These are phyloP conservation scores for Psilocybe azurescens DNA, from an alignment of 768 basidiomycete species.

Conservation along the genomic window DNA sequence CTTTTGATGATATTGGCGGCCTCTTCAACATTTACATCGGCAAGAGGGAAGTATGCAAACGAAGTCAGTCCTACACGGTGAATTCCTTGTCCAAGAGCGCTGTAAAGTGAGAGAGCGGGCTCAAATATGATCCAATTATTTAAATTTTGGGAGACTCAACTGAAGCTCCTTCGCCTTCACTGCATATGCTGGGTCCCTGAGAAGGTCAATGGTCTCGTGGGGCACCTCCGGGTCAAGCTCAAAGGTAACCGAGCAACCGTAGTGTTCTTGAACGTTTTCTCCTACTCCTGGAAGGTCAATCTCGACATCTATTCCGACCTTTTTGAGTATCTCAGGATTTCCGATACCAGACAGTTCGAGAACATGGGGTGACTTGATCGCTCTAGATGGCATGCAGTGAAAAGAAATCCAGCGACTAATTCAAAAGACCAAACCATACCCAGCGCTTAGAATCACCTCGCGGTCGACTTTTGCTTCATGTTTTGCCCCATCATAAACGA, in stretches of 20 bases:
- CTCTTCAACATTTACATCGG: conserved; percentile 1
- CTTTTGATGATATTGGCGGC: conserved; percentile 22
- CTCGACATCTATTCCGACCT: conserved; percentile 47
- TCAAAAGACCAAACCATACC: neutral
- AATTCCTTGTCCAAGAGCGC: conserved; percentile 30
- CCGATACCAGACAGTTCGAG: conserved; percentile 63
- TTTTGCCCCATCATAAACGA: neutral
- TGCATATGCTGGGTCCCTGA: conserved; percentile 44
- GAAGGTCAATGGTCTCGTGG: conserved; percentile 45
- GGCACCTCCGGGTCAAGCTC: conserved; percentile 14
- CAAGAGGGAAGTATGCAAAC: conserved; percentile 31
- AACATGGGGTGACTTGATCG: conserved; percentile 46
- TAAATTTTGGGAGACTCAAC: neutral
- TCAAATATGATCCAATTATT: neutral
- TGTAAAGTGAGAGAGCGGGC: conserved; percentile 4
- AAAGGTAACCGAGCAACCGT: conserved; percentile 6
- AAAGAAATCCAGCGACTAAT: neutral
- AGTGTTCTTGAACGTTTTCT: conserved; percentile 41
- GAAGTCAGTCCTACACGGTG: conserved; percentile 30
- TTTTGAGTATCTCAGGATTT: conserved; percentile 50
- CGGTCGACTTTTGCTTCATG: neutral
- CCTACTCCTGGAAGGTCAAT: conserved; percentile 62
- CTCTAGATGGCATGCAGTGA: neutral
- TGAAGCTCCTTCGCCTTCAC: conserved; percentile 35
- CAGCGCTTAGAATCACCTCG: conserved; percentile 7